These are phyloP conservation scores for Mycotypha africana DNA, from an alignment of 371 early-diverging fungal genomes.

Conservation along the genomic window DNA sequence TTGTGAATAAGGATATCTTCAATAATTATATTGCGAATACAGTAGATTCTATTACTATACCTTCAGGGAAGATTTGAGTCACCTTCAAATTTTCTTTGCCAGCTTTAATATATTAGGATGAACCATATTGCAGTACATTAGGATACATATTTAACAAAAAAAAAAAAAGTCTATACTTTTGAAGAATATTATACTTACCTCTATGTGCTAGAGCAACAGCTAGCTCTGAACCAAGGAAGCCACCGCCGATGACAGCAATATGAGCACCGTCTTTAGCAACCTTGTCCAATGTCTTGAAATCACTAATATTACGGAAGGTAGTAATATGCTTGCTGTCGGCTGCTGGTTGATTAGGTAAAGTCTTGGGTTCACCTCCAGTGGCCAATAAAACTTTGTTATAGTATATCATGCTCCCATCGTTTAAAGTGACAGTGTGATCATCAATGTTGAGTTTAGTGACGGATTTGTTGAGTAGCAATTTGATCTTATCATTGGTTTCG, in stretches of 20 bases:
- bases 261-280: slow-evolving; percentile 46
- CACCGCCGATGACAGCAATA: slow-evolving; percentile 71
- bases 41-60: slow-evolving; percentile 10
- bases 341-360: slow-evolving; percentile 35
- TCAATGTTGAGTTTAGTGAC: slow-evolving; percentile 60
- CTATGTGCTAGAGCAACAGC: slow-evolving; percentile 62
- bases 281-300: slow-evolving; percentile 52
- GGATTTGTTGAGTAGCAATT: slow-evolving; percentile 40
- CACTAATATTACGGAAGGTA: slow-evolving; percentile 63
- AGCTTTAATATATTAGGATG: slow-evolving; percentile 39
- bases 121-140: neutral
- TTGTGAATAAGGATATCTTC: neutral
- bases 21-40: neutral
- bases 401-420: slow-evolving; percentile 52
- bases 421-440: slow-evolving; percentile 53
- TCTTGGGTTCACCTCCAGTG: slow-evolving; percentile 68
- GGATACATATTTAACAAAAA: neutral
- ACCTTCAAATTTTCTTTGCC: slow-evolving; percentile 50
- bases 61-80: slow-evolving; percentile 72
- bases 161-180: no score
- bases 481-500: slow-evolving; percentile 36
- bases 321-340: slow-evolving; percentile 34
- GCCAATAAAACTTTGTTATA: slow-evolving; percentile 72
- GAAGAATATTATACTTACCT: no score
- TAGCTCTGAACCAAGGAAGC: slow-evolving; percentile 74